phyloP scores from a whole-genome alignment of 1,284 basidiomycete genomes.

The Papiliotrema terrestris region DNA sequence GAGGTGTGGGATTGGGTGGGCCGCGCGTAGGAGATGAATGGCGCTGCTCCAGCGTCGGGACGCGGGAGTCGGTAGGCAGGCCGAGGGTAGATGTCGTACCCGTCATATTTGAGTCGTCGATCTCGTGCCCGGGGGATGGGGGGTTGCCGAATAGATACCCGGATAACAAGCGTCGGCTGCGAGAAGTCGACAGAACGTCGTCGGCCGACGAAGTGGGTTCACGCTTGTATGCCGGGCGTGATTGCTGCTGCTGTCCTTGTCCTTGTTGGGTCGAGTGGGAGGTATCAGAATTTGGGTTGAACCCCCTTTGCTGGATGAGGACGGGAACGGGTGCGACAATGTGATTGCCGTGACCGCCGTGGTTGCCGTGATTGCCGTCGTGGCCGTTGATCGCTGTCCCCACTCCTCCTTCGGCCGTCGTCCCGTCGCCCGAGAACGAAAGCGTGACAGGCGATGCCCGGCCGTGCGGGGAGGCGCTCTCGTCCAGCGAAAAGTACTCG shows the following conservation, averaged over 20 bases:
- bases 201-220: constrained; percentile 16
- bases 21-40: neutral
- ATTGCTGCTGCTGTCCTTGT: neutral
- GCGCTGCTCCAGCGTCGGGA: constrained; percentile 6
- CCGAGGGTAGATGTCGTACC: constrained; percentile 3
- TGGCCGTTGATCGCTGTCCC: too few species aligned
- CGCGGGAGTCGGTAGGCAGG: constrained; percentile 19
- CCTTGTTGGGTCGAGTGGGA: too few species aligned
- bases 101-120: neutral
- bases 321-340: neutral
- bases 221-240: neutral
- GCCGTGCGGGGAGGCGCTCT: neutral
- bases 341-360: neutral
- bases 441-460: too few species aligned
- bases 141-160: constrained; percentile 48
- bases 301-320: constrained; percentile 1
- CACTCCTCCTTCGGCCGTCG: too few species aligned
- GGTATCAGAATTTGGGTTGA: neutral
- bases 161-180: constrained; percentile 38
- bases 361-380: too few species aligned
- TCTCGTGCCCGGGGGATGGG: constrained; percentile 13
- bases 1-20: neutral
- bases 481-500: constrained; percentile 29
- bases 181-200: constrained; percentile 30
- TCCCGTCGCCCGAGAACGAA: too few species aligned